phyloP scores from a whole-genome alignment of 257 asterid species.

The Capsicum chinense region DNA sequence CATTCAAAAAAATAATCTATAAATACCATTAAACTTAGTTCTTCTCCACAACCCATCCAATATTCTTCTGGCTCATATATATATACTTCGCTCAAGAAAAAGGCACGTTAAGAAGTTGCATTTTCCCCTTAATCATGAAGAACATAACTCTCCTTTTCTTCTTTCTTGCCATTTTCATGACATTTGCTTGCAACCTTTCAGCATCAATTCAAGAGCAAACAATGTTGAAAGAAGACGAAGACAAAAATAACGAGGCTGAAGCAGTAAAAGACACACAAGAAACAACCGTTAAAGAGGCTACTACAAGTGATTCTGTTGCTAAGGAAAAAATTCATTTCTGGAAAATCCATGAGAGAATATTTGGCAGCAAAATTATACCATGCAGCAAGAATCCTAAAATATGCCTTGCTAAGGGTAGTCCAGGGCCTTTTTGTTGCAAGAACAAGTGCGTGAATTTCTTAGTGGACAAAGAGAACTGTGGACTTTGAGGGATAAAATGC shows the following conservation, averaged over 20 bases:
- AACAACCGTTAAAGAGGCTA: background rate
- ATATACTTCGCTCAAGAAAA: background rate
- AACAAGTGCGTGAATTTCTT: conserved; percentile 53
- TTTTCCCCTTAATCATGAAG: conserved; percentile 38
- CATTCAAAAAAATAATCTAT: conserved; percentile 20
- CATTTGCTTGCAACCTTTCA: conserved; percentile 32
- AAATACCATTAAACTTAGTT: conserved; percentile 7
- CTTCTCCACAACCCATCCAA: conserved; percentile 2
- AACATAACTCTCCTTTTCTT: conserved; percentile 37
- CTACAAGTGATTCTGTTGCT: background rate
- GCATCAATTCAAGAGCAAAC: conserved; percentile 26
- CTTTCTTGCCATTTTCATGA: conserved; percentile 38
- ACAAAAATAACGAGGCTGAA: conserved; percentile 3
- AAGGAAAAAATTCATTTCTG: background rate
- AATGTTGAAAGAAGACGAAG: background rate
- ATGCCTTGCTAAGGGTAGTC: conserved; percentile 54
- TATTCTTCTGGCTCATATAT: background rate
- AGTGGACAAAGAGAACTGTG: conserved; percentile 57
- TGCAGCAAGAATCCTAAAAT: conserved; percentile 59
- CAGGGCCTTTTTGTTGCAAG: conserved; percentile 68
- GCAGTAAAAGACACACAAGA: background rate
- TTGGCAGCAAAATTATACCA: conserved; percentile 38
- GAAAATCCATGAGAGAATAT: conserved; percentile 9
- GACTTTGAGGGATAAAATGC: conserved; percentile 64
- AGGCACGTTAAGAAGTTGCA: background rate